Conservation (phyloP, 192 early-diverging fungal species). For the Coemansia umbellata region DNA sequence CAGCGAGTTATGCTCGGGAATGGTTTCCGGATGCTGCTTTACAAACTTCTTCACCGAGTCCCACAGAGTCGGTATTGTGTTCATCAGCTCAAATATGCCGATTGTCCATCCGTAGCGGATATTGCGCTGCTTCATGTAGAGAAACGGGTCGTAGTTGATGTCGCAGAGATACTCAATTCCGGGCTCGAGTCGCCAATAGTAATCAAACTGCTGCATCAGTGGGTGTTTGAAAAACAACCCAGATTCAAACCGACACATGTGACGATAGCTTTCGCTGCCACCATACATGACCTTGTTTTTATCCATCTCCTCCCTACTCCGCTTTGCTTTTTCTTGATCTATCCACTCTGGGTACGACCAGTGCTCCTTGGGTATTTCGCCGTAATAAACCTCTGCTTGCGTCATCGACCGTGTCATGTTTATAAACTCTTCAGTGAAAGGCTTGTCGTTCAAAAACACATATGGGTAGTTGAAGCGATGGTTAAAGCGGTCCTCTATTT, state of each 20-base stretch:
- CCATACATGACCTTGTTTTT: conserved; percentile 38
- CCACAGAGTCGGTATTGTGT: conserved; percentile 49
- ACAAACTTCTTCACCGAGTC: conserved; percentile 51
- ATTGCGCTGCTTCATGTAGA: conserved; percentile 42
- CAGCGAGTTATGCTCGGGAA: conserved; percentile 22
- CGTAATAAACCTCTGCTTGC: conserved; percentile 57
- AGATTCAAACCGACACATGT: conserved; percentile 49
- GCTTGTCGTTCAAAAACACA: conserved; percentile 77
- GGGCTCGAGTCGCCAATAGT: conserved; percentile 53
- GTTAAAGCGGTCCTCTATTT: conserved; percentile 81
- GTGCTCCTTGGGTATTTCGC: conserved; percentile 59
- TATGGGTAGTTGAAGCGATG: conserved; percentile 74
- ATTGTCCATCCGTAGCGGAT: conserved; percentile 48
- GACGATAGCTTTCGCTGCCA: conserved; percentile 46
- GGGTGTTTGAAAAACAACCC: conserved; percentile 45
- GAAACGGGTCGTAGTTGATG: conserved; percentile 50
- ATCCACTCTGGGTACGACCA: conserved; percentile 83
- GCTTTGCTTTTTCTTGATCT: conserved; percentile 51
- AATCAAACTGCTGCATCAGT: conserved; percentile 41
- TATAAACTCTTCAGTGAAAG: conserved; percentile 66
- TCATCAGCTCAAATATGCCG: conserved; percentile 43
- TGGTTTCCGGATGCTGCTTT: conserved; percentile 9
- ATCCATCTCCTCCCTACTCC: conserved; percentile 54
- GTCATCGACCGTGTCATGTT: conserved; percentile 55
- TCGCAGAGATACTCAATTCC: conserved; percentile 49